Evolutionary conservation across 352 stramenopile genomes (phyloP), one percentile per base, ranked within the genome.

Genomic region (Pythium oligandrum): DNA sequence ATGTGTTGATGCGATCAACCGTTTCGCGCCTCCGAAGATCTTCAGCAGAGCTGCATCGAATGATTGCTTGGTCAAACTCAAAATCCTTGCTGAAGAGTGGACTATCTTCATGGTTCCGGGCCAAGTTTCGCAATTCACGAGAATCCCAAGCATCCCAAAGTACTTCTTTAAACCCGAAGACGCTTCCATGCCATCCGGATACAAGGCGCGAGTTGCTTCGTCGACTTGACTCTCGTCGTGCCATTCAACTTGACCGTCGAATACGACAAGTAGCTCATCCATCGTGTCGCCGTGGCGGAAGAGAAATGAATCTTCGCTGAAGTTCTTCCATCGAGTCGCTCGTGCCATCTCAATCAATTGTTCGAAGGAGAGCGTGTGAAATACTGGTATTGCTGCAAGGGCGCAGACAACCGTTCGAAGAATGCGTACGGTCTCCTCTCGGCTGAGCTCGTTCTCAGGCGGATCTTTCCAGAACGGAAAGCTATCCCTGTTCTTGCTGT

Each of bases 381-480:
- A 64, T 39, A 83, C 44, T 0, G 66, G 53, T 4, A 63, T 67
- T 6, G 48, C 52, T 26, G 71, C 43, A 4, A 86, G 48, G 35
- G 57, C 61, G 17, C 53, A 53, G 33, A 88, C 33, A 5, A 78
- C 51, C 0, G 46, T 31, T 32, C 70, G 67, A 52, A 88, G 59
- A 31, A 81, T 44, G 12, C 68, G 63, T 17, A 68, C 55, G 2
- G 78, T 88, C 26, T 88, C 75, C 39, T 88, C 75, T 32, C 66
- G 56, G 0, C 60, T 73, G 31, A 84, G 57, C 11, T 38, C 32
- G 39, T 38, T 66, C 17, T 72, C 65, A 32, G 60, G 62, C 5
- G 68, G 64, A 4, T 83, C 71, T 34, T 66, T 69, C 78, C 78
- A 88, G 36, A 81, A 73, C 9, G 75, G 75, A 44, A 78, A 85